Base-by-base conservation (phyloP, 495 filamentous ascomycete genomes). In the Podospora fimiseda region DNA sequence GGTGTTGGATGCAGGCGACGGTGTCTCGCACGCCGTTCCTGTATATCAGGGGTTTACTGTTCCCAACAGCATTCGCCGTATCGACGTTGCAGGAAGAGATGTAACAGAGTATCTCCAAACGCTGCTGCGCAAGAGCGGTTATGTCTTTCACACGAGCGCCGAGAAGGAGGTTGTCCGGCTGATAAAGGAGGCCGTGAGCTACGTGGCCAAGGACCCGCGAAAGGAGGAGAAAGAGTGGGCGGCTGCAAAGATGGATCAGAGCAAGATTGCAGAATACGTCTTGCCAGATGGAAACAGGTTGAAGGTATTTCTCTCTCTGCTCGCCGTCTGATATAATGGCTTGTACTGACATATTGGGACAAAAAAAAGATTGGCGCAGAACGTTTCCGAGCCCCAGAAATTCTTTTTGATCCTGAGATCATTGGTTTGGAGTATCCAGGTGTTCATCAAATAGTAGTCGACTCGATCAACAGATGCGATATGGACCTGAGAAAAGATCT, bases 1-100 rank as follows among this genome's bases (percentile, higher is more conserved):
- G 54, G 93, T 99, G 0, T 73, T 99, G 33, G 94, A 99, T 64
- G 86, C 89, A 9, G 94, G 93, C 50, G 93, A 99, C 66, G 93
- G 93, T 39, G 93, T 99, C 42, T 95, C 94, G 22, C 93, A 99
- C 61, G 91, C 93, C 21, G 93, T 99, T 13, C 93, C 93, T 2
- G 93, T 97, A 13, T 99, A 93, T 69, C 91, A 99, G 68, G 93
- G 93, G 8, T 99, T 99, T 67, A 91, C 93, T 1, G 91, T 99
- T 65, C 89, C 91, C 1, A 93, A 86, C 71, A 90, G 87, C 62
- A 97, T 97, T 72, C 82, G 88, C 51, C 75, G 93, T 56, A 96
- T 97, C 60, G 94, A 99, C 71, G 92, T 99, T 37, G 93, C 94
- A 42, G 93, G 93, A n/a, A 82, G 93, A 55, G 93, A 99, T 71